Percentiles rank a stretch among this genome's conserved stretches.
Conservation (phyloP, 78 protist species). For the Dictyostelium citrinum region DNA sequence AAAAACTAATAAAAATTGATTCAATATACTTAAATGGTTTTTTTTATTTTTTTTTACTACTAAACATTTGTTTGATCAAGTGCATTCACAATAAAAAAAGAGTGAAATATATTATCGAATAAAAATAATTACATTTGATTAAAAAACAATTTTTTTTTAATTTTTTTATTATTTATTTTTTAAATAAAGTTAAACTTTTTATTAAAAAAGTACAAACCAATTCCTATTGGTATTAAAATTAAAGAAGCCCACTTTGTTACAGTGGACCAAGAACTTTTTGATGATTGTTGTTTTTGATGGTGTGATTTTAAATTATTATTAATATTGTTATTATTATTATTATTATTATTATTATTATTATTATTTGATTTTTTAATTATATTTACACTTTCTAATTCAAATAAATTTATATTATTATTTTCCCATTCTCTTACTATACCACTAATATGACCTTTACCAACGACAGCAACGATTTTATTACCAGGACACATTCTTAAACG, state of each 20-base stretch:
- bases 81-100: too few species aligned
- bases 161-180: neutral
- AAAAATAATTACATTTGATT: too few species aligned
- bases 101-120: too few species aligned
- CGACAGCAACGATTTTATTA: slow-evolving; percentile 60
- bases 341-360: neutral
- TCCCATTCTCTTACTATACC: slow-evolving; percentile 62
- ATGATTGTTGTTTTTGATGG: neutral
- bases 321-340: neutral
- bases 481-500: slow-evolving; percentile 59
- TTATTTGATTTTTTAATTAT: neutral
- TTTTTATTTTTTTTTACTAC: too few species aligned
- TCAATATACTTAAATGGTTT: too few species aligned
- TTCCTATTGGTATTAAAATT: slow-evolving; percentile 30
- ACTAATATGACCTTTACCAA: slow-evolving; percentile 68
- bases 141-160: too few species aligned
- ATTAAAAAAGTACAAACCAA: slow-evolving; percentile 12
- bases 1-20: too few species aligned
- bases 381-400: slow-evolving; percentile 33
- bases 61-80: too few species aligned
- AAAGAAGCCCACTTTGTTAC: slow-evolving; percentile 63
- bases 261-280: neutral
- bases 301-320: neutral
- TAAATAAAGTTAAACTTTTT: slow-evolving; percentile 11
- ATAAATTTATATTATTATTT: slow-evolving; percentile 21